Base-by-base conservation (phyloP, 805 yeast genomes). In the Candida sakaeoensis region DNA sequence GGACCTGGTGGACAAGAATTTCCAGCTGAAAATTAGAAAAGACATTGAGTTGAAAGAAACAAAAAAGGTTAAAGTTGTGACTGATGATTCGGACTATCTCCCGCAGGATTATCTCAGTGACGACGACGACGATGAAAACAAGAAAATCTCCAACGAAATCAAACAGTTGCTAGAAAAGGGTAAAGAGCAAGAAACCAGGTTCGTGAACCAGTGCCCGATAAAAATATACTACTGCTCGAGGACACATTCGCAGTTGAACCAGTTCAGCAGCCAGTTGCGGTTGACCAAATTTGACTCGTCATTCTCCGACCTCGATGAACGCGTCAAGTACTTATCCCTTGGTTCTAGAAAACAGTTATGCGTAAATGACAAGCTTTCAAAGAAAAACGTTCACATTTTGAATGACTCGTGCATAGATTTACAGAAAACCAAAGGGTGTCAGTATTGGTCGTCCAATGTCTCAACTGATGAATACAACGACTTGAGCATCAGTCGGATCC, bases 281-380 rank as follows among this genome's bases (percentile, higher is more conserved):
- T 52, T 83, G 17, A 78, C 95, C 0, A 46, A 61, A 0, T 82
- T 87, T 41, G 82, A 84, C 2, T 74, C 95, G 0, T 75, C 89
- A 0, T 65, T 80, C 40, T 61, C 51, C 12, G 65, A 58, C 2
- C 29, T 61, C 0, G 44, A 51, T 1, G 93, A 84, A 56, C 67
- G 77, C 35, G 65, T 76, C 4, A 85, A 87, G 52, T 84, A 76
- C 49, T 51, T 84, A 5, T 82, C 96, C 0, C 51, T 90, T 21
- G 95, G 87, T 0, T 87, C 96, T 0, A 74, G 96, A 40, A 84
- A 81, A 55, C 97, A 89, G 50, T 65, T 88, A 1, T 90, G 98
- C 53, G 77, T 90, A 9, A 76, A 90, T 53, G 78, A 79, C 1
- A 68, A 70, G 12, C 83, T 90, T 0, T 58, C 70, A 4, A 57